Evolutionary conservation across 2,329 filamentous ascomycete genomes (phyloP), one percentile per base, ranked within the genome.

Genomic region (Fusarium sp.): DNA sequence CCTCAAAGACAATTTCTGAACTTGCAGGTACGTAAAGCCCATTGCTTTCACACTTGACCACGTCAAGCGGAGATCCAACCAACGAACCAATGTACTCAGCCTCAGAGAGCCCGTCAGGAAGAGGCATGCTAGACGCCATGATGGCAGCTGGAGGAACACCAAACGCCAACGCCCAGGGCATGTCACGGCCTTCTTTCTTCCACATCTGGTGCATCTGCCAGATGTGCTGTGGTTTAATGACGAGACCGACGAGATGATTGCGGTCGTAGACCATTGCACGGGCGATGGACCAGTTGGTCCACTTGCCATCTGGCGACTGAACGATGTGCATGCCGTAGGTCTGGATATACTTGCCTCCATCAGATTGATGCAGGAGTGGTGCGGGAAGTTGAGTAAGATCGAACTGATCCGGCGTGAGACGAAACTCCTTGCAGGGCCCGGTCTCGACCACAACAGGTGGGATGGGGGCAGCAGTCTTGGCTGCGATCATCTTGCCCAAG

Each of bases 21-120:
- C 83, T 87, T 0, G 87, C 87, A 0, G 87, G 87, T 1, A 89
- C 86, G 5, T 81, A 75, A 0, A 89, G 74, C 27, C 84, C 80
- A 64, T 86, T 89, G 0, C 83, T 86, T n/a, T 89, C 87, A 64
- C 87, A 88, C 71, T 88, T 88, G 38, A 87, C 84, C 0, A 89
- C 71, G 35, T 89, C 84, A 7, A 89, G 65, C 0, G 87, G 79
- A 0, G 76, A 67, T 3, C 87, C 86, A 1, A 81, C 81, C 62
- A 89, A 79, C 0, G 86, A 82, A 2, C 87, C 87, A 7, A 88
- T 80, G 62, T 88, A 89, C 1, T 81, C 85, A 5, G 82, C 83
- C 74, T 89, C 87, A 0, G 83, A 84, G 1, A 88, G 79, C 0
- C 86, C 85, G 20, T 85, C 84, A 0, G 87, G 87, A n/a, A 87